A percentile compares a stretch with the other conserved stretches of the same genome.
phyloP scores from a whole-genome alignment of 257 asterid genomes.

The Paulownia fortunei region DNA sequence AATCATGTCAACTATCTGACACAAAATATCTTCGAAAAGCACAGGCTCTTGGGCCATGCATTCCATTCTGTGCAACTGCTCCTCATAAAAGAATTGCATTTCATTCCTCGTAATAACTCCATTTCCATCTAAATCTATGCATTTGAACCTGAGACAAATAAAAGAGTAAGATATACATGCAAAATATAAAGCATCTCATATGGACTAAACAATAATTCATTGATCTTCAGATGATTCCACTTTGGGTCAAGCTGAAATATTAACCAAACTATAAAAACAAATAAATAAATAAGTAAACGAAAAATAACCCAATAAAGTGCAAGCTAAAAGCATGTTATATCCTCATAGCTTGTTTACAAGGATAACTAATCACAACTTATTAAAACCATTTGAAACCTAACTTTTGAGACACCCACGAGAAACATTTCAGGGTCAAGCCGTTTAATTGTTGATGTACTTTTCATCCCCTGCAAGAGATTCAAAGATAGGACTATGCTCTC shows the following conservation, averaged over 20 bases:
- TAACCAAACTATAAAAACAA: background rate
- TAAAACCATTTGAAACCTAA: background rate
- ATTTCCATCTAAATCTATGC: constrained; percentile 98
- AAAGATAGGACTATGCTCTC: constrained; percentile 10
- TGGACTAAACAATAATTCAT: background rate
- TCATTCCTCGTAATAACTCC: constrained; percentile 92
- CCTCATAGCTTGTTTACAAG: constrained; percentile 15
- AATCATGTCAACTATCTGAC: constrained; percentile 99
- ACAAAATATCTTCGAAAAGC: constrained; percentile 96
- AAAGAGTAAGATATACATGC: background rate
- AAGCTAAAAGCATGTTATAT: background rate
- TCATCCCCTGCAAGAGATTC: constrained; percentile 3
- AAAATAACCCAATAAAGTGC: background rate
- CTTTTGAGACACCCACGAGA: background rate
- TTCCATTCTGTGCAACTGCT: constrained; percentile 99
- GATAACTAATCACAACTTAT: constrained; percentile 10
- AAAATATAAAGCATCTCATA: background rate
- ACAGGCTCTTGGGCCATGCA: constrained; percentile 99
- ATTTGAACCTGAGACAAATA: constrained; percentile 79
- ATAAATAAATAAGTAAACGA: background rate
- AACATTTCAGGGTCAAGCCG: constrained; percentile 2
- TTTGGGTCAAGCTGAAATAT: background rate
- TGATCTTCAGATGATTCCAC: constrained; percentile 20
- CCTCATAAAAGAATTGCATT: constrained; percentile 96
- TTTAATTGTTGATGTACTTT: background rate